These are phyloP conservation scores for Sporothrix humicola DNA, from an alignment of 2,329 filamentous ascomycete species.

Conservation along the genomic window DNA sequence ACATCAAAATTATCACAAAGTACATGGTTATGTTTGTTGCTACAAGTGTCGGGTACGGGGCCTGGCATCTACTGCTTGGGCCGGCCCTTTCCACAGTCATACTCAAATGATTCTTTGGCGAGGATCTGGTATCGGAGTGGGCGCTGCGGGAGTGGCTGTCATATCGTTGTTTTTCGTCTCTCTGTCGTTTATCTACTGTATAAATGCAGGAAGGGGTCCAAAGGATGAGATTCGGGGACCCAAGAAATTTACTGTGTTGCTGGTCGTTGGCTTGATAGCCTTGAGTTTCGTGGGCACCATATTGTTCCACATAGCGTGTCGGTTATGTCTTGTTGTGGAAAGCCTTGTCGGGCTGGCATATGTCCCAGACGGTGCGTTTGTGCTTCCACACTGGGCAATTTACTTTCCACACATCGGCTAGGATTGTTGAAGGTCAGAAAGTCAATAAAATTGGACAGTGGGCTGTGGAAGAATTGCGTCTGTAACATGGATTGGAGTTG, in stretches of 20 bases:
- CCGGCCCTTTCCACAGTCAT: background rate
- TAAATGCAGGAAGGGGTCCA: too few species aligned
- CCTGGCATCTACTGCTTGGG: background rate
- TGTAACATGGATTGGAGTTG: too few species aligned
- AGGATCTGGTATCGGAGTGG: background rate
- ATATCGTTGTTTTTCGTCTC: too few species aligned
- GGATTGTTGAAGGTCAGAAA: background rate
- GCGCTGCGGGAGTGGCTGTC: background rate
- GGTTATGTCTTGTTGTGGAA: background rate
- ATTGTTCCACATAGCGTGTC: background rate
- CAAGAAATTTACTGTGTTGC: too few species aligned
- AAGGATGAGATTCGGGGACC: too few species aligned
- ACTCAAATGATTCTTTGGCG: background rate
- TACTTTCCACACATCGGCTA: background rate
- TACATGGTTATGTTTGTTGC: background rate
- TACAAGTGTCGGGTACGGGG: background rate
- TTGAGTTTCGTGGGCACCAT: too few species aligned
- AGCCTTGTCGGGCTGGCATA: conserved; percentile 1
- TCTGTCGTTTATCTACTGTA: too few species aligned
- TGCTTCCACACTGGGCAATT: background rate
- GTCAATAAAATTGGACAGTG: background rate
- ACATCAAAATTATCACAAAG: background rate
- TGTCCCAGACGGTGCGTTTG: background rate
- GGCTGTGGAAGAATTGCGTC: background rate
- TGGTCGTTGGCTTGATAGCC: too few species aligned